Evolutionary conservation across 1,284 basidiomycete genomes (phyloP), one percentile per base, ranked within the genome.

Genomic region (Caloboletus inedulis): DNA sequence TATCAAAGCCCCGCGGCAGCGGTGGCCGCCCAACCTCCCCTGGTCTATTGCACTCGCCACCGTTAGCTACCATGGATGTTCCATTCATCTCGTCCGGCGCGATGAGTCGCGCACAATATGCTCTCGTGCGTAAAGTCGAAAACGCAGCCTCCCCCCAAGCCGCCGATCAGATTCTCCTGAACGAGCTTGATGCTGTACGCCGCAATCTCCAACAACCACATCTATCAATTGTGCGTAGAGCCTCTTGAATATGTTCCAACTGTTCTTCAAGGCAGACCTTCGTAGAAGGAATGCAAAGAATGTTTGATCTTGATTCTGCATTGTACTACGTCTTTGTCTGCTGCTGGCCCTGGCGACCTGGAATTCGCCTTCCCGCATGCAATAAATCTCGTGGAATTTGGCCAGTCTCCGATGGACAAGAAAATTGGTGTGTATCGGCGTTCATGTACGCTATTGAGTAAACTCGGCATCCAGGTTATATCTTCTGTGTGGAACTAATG

Each of bases 81-180:
- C 84, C 87, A 7, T 90, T 87, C 68, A 72, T 77, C 46, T 84
- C 84, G 13, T 91, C 89, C 33, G 85, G 87, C 36, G 87, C 89
- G 21, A 74, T 85, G 56, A 87, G 78, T 69, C 77, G 86, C 61
- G 75, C 78, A 14, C 86, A 91, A 56, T 91, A 89, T 68, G 71
- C 78, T 34, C 74, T 91, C 34, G 84, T 90, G 41, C 78, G 82
- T 51, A 84, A 80, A 56, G 76, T 89, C 12, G 89, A 91, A 68
- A 74, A 74, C 31, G 77, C 84, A 4, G 54, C 68, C 8, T 78
- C 83, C 10, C 58, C 72, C 0, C 78, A 81, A 56, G 74, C 74
- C 27, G 82, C 80, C 16, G 85, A 91, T 61, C 76, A 79, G 48
- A 69, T 79, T 52, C 68, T 89, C 37, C 66, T 76, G 25, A 69